Evolutionary conservation across 2,329 filamentous ascomycete species (phyloP), one percentile per base, ranked within the genome.

Genomic region (Stagonosporopsis chrysanthemi): DNA sequence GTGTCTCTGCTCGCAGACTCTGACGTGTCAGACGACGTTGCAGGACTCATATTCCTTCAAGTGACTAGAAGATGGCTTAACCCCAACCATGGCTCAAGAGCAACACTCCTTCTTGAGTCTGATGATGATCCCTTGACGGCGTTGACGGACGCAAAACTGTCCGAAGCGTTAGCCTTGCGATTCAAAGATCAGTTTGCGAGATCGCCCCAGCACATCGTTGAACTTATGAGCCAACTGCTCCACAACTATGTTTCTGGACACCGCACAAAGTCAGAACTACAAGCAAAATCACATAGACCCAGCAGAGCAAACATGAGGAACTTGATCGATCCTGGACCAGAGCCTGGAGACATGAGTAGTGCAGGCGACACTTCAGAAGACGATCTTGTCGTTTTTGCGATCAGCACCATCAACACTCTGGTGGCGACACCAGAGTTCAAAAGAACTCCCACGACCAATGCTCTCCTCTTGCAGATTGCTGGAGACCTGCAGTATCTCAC

Each of bases 81-180:
- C 17, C 60, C 65, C 6, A 39, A 23, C 1, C 43, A 56, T 11
- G 43, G 33, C 24, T 63, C 14, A 3, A 67, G 59, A 3, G 45
- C 52, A 6, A 64, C 60, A 1, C 54, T 75, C 9, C 63, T 60
- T 56, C 69, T 75, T 19, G 70, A 78, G 1, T 64, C 75, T 4
- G 51, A 66, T 0, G 65, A 72, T 1, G 80, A 84, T 42, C 77
- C 83, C 0, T 56, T 86, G 3, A 69, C 69, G 4, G 79, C 81
- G 4, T 75, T 92, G 1, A 73, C 83, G 6, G 82, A 89, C 60
- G 80, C 87, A 5, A 86, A 86, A 45, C 75, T 90, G 0, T 79
- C 91, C 7, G 87, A 90, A 66, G 83, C 82, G 31, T 82, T 92
- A 75, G 85, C 91, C 73, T 83, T 85, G 23, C 82, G 79, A 42